Evolutionary conservation across 345 rosid genomes (phyloP), one percentile per base, ranked within the genome.

Genomic region (Erucastrum elatum): DNA sequence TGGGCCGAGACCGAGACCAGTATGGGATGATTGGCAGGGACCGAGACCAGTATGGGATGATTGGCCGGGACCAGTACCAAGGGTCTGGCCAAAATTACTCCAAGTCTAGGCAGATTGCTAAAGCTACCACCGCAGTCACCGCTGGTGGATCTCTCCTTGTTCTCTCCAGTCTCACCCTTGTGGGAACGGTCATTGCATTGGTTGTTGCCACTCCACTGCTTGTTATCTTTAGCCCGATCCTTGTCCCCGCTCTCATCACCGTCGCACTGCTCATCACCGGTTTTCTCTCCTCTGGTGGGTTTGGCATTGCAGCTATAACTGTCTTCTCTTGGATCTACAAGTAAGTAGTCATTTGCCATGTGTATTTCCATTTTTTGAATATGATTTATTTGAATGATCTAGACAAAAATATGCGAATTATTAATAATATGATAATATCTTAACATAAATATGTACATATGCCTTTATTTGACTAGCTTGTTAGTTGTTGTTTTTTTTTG

Each of bases 151-250:
- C 94, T 33, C 92, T 92, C 30, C 83, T 92, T 35, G 71, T 92
- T 4, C 93, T 92, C 71, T 90, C 98, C 5, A 88, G 94, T 30
- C 80, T 92, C 29, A 92, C 83, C 51, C 85, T 94, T 0, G 89
- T 84, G 1, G 94, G 88, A 55, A 92, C 97, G 0, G 96, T 94
- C 75, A 92, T 94, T 12, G 89, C 83, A 12, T 87, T 94, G 76
- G 85, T 88, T 71, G 79, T 94, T 1, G 97, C 89, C 39, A 94
- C 96, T 8, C 98, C 96, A 0, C 82, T 94, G 58, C 81, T 94
- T n/a, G 92, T 94, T 71, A 87, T 92, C 15, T 90, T 87, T 84
- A 94, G 97, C 78, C 98, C 97, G 0, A 91, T 94, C 37, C 87
- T 94, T 1, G 90, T 94, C 74, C 98, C 96, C 0, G 94, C 94